Percentiles rank a stretch among this genome's conserved stretches.
These are phyloP conservation scores for Castanopsis chinensis DNA, from an alignment of 306 rosid genomes.

Conservation along the genomic window DNA sequence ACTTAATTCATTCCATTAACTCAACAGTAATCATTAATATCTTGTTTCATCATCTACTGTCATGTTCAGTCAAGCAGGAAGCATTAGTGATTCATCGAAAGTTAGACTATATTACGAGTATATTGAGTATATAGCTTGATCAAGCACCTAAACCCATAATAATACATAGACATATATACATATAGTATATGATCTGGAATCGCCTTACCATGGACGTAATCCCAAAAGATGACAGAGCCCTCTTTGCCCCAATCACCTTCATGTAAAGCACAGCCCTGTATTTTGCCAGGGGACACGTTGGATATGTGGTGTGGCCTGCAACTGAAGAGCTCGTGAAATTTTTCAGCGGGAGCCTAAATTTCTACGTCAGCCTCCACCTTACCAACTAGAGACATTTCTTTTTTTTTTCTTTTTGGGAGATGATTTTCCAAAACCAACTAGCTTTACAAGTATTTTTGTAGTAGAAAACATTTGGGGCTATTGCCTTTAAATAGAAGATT, in stretches of 20 bases:
- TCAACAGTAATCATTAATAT: no score
- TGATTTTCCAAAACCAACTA: background rate
- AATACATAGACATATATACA: background rate
- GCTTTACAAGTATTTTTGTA: background rate
- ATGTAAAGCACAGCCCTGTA: constrained; percentile 8
- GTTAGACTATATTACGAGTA: no score
- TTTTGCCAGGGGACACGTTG: background rate
- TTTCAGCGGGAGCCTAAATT: constrained; percentile 8
- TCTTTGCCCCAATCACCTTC: constrained; percentile 27
- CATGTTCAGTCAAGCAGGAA: no score
- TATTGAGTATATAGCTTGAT: no score
- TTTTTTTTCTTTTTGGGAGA: background rate
- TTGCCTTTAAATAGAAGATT: background rate
- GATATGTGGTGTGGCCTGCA: constrained; percentile 24
- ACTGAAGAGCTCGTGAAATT: constrained; percentile 12
- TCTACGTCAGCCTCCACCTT: constrained; percentile 18
- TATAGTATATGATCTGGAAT: background rate
- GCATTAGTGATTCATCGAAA: no score
- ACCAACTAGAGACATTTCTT: constrained; percentile 2
- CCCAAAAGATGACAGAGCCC: constrained; percentile 19
- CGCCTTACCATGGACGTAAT: constrained; percentile 23
- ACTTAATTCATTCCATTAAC: no score
- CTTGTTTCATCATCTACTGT: no score
- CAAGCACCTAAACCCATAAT: background rate
- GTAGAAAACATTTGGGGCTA: background rate